A percentile compares a stretch with the other conserved stretches of the same genome.
Evolutionary conservation across 208 protist species (phyloP).

Genomic region (Crithidia sp.): DNA sequence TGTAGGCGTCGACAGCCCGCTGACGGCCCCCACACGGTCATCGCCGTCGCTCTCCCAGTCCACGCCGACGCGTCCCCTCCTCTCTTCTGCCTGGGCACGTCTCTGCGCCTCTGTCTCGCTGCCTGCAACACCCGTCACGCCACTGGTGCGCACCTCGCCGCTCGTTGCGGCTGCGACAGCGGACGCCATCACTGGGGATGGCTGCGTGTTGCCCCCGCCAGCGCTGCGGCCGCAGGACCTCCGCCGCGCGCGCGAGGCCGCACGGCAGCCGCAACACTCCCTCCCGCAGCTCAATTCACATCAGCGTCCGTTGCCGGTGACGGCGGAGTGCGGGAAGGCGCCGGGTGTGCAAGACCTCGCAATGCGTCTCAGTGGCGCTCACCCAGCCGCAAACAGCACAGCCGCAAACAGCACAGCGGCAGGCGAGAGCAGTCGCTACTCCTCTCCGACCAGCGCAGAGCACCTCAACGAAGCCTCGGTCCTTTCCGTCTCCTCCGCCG

Average conservation of each 20-base stretch:
- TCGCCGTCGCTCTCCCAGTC: background rate
- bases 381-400: background rate
- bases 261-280: background rate
- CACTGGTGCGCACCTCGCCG: background rate
- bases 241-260: background rate
- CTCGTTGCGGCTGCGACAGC: background rate
- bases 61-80: background rate
- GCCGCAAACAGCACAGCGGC: no score
- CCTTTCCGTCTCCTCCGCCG: conserved; percentile 10
- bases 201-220: background rate
- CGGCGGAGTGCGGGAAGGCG: background rate
- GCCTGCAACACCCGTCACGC: background rate
- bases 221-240: conserved; percentile 7
- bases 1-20: background rate
- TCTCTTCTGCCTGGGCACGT: conserved; percentile 17
- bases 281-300: background rate
- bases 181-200: background rate
- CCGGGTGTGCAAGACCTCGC: background rate
- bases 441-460: background rate
- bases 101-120: conserved; percentile 7
- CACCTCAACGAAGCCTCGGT: background rate
- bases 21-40: background rate
- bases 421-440: conserved; percentile 2
- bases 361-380: background rate
- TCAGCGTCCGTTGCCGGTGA: no score